Evolutionary conservation across 2,329 filamentous ascomycete species (phyloP).

Genomic region (Sordariomycetes sp.): DNA sequence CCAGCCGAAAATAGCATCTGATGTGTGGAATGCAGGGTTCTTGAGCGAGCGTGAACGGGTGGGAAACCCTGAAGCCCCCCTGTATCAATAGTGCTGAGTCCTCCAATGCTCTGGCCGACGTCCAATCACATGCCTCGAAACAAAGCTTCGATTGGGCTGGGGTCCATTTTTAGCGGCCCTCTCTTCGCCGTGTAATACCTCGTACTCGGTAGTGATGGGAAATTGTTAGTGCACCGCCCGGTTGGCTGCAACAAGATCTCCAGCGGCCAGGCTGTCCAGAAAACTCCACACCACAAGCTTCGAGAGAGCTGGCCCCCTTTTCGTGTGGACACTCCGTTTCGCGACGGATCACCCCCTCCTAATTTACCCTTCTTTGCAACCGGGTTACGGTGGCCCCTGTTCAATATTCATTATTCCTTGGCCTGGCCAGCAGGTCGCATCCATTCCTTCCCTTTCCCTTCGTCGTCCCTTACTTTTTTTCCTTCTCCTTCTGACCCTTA

Average conservation of each 20-base stretch:
- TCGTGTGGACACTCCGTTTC: neutral
- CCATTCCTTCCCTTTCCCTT: conserved; percentile 8
- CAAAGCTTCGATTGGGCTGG: no score
- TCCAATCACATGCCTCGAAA: no score
- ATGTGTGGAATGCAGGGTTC: no score
- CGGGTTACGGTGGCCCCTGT: neutral
- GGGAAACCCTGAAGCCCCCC: no score
- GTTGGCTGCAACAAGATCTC: neutral
- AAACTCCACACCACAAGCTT: neutral
- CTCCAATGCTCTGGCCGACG: no score
- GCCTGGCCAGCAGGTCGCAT: neutral
- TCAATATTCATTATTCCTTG: neutral
- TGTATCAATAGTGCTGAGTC: no score
- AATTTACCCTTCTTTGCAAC: neutral
- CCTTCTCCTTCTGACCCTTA: conserved; percentile 5
- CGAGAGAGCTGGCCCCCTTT: neutral
- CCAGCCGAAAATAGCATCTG: no score
- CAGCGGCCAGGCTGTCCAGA: neutral
- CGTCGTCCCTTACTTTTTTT: conserved; percentile 8
- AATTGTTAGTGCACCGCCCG: neutral
- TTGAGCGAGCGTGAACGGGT: no score
- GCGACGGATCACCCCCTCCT: neutral
- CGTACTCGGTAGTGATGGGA: neutral
- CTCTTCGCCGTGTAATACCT: no score
- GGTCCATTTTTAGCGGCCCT: no score